phyloP scores from a whole-genome alignment of 2,329 filamentous ascomycete species.

The Pezicula neosporulosa region DNA sequence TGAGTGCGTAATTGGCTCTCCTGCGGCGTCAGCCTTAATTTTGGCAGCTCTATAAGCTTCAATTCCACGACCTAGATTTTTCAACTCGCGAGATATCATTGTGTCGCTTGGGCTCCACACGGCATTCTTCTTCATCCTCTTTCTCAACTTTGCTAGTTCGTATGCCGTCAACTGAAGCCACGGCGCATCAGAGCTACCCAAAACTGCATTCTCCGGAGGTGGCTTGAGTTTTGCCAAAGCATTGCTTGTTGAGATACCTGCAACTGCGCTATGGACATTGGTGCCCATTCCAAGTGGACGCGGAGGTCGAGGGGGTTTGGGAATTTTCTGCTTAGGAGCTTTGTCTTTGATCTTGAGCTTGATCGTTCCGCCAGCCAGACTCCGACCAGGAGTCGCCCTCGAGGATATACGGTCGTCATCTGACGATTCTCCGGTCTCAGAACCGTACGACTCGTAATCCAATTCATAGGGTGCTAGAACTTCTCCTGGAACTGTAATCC shows the following conservation, averaged over 20 bases:
- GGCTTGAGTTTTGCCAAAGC: slow-evolving; percentile 42
- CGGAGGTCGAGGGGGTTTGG: slow-evolving; percentile 23
- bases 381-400: slow-evolving; percentile 18
- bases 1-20: slow-evolving; percentile 52
- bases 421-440: slow-evolving; percentile 21
- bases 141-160: slow-evolving; percentile 67
- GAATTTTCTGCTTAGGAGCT: slow-evolving; percentile 13
- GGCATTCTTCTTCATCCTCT: slow-evolving; percentile 89
- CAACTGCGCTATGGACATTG: slow-evolving; percentile 30
- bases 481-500: slow-evolving; percentile 63
- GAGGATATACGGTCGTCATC: slow-evolving; percentile 19
- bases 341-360: slow-evolving; percentile 25
- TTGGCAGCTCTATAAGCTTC: slow-evolving; percentile 60
- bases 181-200: slow-evolving; percentile 57
- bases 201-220: slow-evolving; percentile 55
- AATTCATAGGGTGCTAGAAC: slow-evolving; percentile 64
- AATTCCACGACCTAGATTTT: slow-evolving; percentile 63
- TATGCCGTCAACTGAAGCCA: slow-evolving; percentile 65
- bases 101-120: slow-evolving; percentile 82
- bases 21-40: slow-evolving; percentile 62
- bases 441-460: slow-evolving; percentile 54
- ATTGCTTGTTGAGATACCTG: slow-evolving; percentile 33
- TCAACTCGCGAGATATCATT: slow-evolving; percentile 79
- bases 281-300: slow-evolving; percentile 30
- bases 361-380: slow-evolving; percentile 16